These are phyloP conservation scores for Neonothopanus nambi DNA, from an alignment of 1,284 basidiomycete species.

Conservation along the genomic window DNA sequence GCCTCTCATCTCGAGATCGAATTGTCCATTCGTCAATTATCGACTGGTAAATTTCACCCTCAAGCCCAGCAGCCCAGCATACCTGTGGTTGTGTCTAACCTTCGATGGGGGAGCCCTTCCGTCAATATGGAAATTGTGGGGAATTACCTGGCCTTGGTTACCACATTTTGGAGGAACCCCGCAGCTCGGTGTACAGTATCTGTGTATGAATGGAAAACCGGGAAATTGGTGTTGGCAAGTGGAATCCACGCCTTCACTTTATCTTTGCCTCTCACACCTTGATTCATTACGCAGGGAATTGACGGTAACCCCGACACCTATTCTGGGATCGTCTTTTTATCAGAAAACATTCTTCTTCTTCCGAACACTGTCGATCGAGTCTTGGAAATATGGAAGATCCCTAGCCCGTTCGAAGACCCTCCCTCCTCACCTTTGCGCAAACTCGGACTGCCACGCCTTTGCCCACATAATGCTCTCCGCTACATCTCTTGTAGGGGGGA, in stretches of 20 bases:
- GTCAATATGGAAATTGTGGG: constrained; percentile 51
- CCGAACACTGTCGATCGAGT: constrained; percentile 36
- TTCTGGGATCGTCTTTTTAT: constrained; percentile 41
- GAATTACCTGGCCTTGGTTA: constrained; percentile 43
- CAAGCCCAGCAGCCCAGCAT: constrained; percentile 37
- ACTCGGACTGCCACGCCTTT: constrained; percentile 37
- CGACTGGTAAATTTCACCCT: constrained; percentile 42
- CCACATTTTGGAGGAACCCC: constrained; percentile 28
- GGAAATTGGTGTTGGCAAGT: constrained; percentile 36
- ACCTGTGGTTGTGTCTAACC: constrained; percentile 25
- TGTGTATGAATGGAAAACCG: constrained; percentile 45
- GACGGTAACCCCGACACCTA: constrained; percentile 32
- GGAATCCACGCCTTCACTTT: not conserved
- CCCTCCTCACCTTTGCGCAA: constrained; percentile 24
- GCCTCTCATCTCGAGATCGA: constrained; percentile 18
- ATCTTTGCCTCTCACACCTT: not conserved
- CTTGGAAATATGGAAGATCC: constrained; percentile 43
- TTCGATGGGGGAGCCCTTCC: constrained; percentile 26
- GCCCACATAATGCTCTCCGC: constrained; percentile 24
- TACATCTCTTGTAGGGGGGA: constrained; percentile 43
- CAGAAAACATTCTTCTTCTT: constrained; percentile 38
- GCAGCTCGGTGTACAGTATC: constrained; percentile 32
- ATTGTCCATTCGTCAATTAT: constrained; percentile 39
- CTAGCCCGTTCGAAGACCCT: constrained; percentile 17
- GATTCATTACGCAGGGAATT: constrained; percentile 22